Conservation (phyloP, 345 rosid genomes). For the Aethionema arabicum region DNA sequence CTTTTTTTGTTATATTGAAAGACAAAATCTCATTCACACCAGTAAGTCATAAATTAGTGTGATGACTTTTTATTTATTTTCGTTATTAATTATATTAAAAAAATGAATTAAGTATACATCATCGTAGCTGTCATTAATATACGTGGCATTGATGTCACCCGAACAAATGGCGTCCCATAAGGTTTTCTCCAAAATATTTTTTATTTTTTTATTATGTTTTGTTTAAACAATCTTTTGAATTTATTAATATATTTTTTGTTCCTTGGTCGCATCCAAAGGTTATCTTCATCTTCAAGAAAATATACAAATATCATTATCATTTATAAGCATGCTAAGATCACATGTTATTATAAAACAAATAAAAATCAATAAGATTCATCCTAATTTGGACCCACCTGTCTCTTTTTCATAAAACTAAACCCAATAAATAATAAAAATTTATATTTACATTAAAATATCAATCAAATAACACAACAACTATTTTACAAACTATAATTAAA, state of each 20-base stretch:
- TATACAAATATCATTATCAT: conserved; percentile 1
- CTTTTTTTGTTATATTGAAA: too few relatives aligned
- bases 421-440: conserved; percentile 5
- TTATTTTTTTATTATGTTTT: neutral
- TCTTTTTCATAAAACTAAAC: conserved; percentile 21
- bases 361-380: conserved; percentile 26
- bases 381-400: conserved; percentile 32
- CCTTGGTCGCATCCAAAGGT: conserved; percentile 22
- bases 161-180: conserved; percentile 1
- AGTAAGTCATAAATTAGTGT: too few relatives aligned
- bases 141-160: conserved; percentile 24
- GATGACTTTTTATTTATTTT: too few relatives aligned
- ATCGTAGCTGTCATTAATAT: conserved; percentile 12
- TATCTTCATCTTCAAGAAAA: conserved; percentile 28
- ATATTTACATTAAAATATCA: conserved; percentile 2
- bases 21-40: too few relatives aligned
- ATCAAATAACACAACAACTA: conserved; percentile 19
- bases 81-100: too few relatives aligned
- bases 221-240: neutral
- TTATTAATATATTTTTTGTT: neutral
- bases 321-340: conserved; percentile 28
- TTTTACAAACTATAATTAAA: conserved; percentile 24
- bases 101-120: neutral
- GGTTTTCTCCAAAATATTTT: neutral
- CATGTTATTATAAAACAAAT: conserved; percentile 21